Percentiles rank a stretch among this genome's conserved stretches.
These are phyloP conservation scores for Panicum virgatum DNA, from an alignment of 202 grass and related monocot genomes.

Conservation along the genomic window DNA sequence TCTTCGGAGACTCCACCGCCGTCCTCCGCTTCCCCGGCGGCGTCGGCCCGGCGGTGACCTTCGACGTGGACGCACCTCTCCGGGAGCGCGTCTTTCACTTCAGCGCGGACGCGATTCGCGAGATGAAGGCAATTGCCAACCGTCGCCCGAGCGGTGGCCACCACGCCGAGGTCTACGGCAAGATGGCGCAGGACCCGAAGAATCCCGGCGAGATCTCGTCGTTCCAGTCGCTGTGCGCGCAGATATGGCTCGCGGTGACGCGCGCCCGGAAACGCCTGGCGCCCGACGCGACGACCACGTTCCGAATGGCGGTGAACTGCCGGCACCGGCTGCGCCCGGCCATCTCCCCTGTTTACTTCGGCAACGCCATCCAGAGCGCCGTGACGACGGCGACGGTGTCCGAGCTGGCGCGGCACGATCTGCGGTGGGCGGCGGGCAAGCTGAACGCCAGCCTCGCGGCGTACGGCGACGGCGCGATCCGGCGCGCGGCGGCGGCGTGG, in stretches of 20 bases:
- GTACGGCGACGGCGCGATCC: slow-evolving; percentile 59
- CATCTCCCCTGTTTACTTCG: slow-evolving; percentile 72
- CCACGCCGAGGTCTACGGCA: slow-evolving; percentile 62
- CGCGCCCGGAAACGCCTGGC: slow-evolving; percentile 60
- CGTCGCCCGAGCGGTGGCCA: neutral
- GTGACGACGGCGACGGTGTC: slow-evolving; percentile 64
- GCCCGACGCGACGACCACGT: slow-evolving; percentile 58
- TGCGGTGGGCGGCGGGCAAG: slow-evolving; percentile 61
- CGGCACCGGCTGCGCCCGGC: slow-evolving; percentile 66
- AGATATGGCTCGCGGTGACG: slow-evolving; percentile 84
- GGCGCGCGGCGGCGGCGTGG: slow-evolving; percentile 56
- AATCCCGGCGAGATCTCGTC: slow-evolving; percentile 66
- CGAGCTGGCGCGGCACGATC: slow-evolving; percentile 64
- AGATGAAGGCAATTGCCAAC: slow-evolving; percentile 75
- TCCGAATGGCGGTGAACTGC: slow-evolving; percentile 96
- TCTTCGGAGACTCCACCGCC: slow-evolving; percentile 81
- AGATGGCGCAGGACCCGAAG: slow-evolving; percentile 70
- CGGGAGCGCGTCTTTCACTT: slow-evolving; percentile 88
- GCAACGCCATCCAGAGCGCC: slow-evolving; percentile 99
- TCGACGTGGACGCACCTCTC: slow-evolving; percentile 69
- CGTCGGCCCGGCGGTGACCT: slow-evolving; percentile 69
- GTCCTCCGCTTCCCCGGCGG: slow-evolving; percentile 72
- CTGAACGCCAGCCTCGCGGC: slow-evolving; percentile 62
- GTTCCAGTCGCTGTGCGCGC: slow-evolving; percentile 91
- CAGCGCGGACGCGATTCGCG: slow-evolving; percentile 55